These are phyloP conservation scores for Nemania diffusa DNA, from an alignment of 2,329 filamentous ascomycete genomes.

Conservation along the genomic window DNA sequence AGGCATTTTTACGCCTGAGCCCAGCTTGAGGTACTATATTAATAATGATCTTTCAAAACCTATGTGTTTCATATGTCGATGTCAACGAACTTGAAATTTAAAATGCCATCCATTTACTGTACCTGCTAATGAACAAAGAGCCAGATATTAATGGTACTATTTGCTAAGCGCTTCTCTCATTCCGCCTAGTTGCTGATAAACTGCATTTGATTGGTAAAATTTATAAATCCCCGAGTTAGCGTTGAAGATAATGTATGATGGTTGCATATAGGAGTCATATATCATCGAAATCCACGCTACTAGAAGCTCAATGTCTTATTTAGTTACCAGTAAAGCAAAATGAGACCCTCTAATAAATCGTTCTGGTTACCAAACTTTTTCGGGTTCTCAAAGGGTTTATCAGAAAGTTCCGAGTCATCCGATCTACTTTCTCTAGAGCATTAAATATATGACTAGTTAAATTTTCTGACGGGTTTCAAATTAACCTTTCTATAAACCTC, in stretches of 20 bases:
- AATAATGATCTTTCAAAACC: too few relatives aligned
- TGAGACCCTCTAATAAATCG: not conserved
- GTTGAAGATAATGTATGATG: not conserved
- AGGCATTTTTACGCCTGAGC: not conserved
- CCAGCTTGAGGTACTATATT: not conserved
- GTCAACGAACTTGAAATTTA: not conserved
- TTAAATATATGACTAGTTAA: too few relatives aligned
- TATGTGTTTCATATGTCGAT: not conserved
- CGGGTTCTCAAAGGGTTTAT: too few relatives aligned
- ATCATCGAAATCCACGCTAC: not conserved
- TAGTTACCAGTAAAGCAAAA: not conserved
- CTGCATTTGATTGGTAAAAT: not conserved
- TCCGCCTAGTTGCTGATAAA: not conserved
- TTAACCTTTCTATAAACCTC: too few relatives aligned
- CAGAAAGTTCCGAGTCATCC: too few relatives aligned
- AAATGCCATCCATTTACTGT: too few relatives aligned
- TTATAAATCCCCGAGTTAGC: not conserved
- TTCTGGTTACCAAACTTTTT: too few relatives aligned
- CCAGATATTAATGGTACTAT: too few relatives aligned
- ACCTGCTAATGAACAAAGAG: too few relatives aligned
- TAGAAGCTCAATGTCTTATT: not conserved
- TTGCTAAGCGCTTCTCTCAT: not conserved
- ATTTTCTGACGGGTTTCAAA: too few relatives aligned
- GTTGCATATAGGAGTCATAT: not conserved
- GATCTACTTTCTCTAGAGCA: too few relatives aligned